Evolutionary conservation across 2,329 filamentous ascomycete genomes (phyloP), one percentile per base, ranked within the genome.

Genomic region (Aspergillus eucalypticola): DNA sequence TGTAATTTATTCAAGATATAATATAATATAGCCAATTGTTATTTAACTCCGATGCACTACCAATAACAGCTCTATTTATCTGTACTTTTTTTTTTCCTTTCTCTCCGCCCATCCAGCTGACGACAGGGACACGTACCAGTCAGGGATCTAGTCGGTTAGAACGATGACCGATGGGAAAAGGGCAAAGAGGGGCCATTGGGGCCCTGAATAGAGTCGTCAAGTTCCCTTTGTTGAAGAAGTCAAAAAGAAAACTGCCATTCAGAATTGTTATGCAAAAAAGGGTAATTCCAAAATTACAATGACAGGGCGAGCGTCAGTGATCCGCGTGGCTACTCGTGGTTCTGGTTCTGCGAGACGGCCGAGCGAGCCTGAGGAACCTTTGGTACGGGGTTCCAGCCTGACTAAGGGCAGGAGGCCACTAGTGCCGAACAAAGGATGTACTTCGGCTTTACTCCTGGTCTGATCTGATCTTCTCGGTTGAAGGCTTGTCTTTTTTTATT

Each of bases 51-150:
- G 32, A 35, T 35, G 11, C 32, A 35, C 32, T 13, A 35, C 32
- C 32, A 35, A 35, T 11, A 35, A 35, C 32, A 11, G 10, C 32
- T 35, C 32, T 41, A 48, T 17, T 53, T 39, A 19, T 46, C 32
- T n/a, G 3, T 25, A 25, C 29, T 5, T 39, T 53, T 38, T 21
- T 35, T 38, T 17, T 44, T 13, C 11, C 27, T 44, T 41, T 19
- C 15, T 38, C 42, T 51, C 54, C 44, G 51, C 25, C 19, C 38
- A 58, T 61, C 56, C 44, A 49, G 64, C 64, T 66, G 63, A 66
- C 64, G 61, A 65, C 61, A 64, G 56, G 56, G 62, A 62, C 58
- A 66, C 64, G 64, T 62, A 66, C 61, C 56, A 62, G 54, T 35
- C 59, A 62, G 58, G 62, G 60, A 61, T 64, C 53, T 58, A 63